Percentiles rank a stretch among this genome's conserved stretches.
Conservation (phyloP, 805 yeast species). For the Candida nonsorbophila region DNA sequence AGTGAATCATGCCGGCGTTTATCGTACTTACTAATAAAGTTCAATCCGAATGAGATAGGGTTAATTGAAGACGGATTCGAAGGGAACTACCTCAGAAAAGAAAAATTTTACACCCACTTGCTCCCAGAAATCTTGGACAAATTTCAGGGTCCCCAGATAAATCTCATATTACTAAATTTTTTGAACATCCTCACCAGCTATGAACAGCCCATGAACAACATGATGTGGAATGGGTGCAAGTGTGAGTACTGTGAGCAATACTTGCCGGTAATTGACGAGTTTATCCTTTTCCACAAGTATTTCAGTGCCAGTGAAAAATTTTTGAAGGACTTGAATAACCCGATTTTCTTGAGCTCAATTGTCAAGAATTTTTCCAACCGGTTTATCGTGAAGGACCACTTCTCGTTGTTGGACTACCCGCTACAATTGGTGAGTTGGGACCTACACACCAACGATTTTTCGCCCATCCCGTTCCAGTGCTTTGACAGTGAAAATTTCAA, state of each 20-base stretch:
- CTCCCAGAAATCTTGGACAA: constrained; percentile 3
- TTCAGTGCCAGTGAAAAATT: constrained; percentile 41
- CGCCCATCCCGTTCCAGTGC: constrained; percentile 27
- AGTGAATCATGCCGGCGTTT: constrained; percentile 19
- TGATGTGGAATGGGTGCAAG: constrained; percentile 75
- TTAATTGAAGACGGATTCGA: constrained; percentile 61
- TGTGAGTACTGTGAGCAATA: constrained; percentile 51
- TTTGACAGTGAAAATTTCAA: constrained; percentile 26
- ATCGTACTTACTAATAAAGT: constrained; percentile 46
- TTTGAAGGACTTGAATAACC: constrained; percentile 58
- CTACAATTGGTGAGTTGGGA: constrained; percentile 5
- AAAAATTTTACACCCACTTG: constrained; percentile 42
- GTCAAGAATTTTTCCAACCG: constrained; percentile 21
- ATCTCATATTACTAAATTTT: constrained; percentile 53
- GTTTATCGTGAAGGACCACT: constrained; percentile 4
- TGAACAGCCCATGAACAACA: constrained; percentile 63
- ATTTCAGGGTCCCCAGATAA: constrained; percentile 15
- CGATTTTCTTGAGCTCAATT: constrained; percentile 49
- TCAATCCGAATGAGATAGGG: constrained; percentile 55
- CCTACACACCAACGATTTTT: constrained; percentile 7
- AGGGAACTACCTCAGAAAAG: constrained; percentile 64
- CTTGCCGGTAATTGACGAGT: constrained; percentile 52
- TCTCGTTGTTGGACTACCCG: constrained; percentile 9
- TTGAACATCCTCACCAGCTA: constrained; percentile 59
- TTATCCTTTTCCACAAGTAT: constrained; percentile 59